Base-by-base conservation (phyloP, 1,284 basidiomycete species). In the Lentinula novae-zelandiae region DNA sequence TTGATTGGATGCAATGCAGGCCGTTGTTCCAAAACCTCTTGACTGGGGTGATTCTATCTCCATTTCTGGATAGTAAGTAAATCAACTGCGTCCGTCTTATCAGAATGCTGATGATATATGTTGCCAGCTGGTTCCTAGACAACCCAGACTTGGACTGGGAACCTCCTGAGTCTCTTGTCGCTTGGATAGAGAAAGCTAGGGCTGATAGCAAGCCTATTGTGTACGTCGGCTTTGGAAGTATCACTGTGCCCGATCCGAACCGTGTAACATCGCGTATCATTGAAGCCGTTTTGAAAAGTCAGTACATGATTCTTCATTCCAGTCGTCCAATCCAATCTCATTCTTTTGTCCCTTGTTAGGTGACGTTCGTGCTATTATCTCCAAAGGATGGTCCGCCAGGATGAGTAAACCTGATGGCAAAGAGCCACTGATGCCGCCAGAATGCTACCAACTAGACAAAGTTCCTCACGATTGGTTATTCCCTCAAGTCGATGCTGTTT, bases 381-480 rank as follows among this genome's bases (percentile, higher is more conserved):
- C 85, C 17, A 90, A 89, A 70, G 91, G 91, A 22, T 93, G 91
- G 91, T 86, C 86, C 0, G 79, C 83, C 10, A 78, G 90, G 27
- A 79, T 80, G 74, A 75, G 68, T 62, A 80, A 75, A 68, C 67
- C 70, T 49, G 71, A 67, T 6, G 73, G 72, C 44, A 55, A 72
- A 51, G 73, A 75, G 40, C 65, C 76, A 56, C 72, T 74, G 33
- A 76, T 82, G 53, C 78, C 79, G 5, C 71, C 76, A 22, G 75
- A 80, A 67, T 77, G 74, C 62, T 82, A 75, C 66, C 65, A 72
- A 65, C 73, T 91, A 46, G 83, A 88, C 57, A 87, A 86, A 68
- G 81, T 92, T 3, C 90, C 91, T 5, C 92, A 94, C 72, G 88
- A 85, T 67, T 93, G 90, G 91, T 77, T 94, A 12, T 92, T 93